Conservation (phyloP, 164 flowering plant genomes). For the Pachysandra terminalis region DNA sequence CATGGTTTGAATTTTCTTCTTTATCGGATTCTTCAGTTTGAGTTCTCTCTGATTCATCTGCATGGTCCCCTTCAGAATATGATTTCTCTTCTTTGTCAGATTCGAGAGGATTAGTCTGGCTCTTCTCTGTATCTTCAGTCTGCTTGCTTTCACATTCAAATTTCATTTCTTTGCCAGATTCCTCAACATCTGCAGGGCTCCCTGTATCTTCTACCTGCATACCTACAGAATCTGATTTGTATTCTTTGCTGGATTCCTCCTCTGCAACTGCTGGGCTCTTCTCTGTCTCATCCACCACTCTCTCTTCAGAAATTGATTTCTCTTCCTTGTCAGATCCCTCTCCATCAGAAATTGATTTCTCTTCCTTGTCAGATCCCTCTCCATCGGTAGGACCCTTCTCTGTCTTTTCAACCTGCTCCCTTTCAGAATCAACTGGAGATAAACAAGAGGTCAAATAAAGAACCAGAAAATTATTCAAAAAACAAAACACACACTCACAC, state of each 20-base stretch:
- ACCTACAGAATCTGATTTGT: constrained; percentile 10
- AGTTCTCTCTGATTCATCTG: constrained; percentile 8
- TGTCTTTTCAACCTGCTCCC: constrained; percentile 21
- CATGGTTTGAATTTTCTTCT: constrained; percentile 14
- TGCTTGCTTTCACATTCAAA: constrained; percentile 19
- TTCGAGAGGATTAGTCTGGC: constrained; percentile 15
- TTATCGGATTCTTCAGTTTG: constrained; percentile 2
- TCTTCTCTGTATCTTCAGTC: constrained; percentile 17
- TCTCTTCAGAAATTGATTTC: too few species aligned
- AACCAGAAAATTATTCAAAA: constrained; percentile 1
- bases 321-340: constrained; percentile 26
- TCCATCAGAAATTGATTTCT: too few species aligned
- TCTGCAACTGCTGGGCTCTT: too few species aligned
- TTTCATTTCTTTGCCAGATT: constrained; percentile 12
- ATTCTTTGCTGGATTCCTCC: too few species aligned
- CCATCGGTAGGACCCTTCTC: too few species aligned
- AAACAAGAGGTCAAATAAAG: background rate
- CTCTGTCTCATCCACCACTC: background rate
- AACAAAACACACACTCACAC: background rate
- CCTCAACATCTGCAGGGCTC: constrained; percentile 14
- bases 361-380: too few species aligned
- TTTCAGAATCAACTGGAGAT: constrained; percentile 31
- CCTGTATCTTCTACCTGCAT: constrained; percentile 16
- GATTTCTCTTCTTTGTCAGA: constrained; percentile 5
- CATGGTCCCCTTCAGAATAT: background rate